Percentiles rank a stretch among this genome's conserved stretches.
These are phyloP conservation scores for Athelia sp. DNA, from an alignment of 1,284 basidiomycete genomes.

Conservation along the genomic window DNA sequence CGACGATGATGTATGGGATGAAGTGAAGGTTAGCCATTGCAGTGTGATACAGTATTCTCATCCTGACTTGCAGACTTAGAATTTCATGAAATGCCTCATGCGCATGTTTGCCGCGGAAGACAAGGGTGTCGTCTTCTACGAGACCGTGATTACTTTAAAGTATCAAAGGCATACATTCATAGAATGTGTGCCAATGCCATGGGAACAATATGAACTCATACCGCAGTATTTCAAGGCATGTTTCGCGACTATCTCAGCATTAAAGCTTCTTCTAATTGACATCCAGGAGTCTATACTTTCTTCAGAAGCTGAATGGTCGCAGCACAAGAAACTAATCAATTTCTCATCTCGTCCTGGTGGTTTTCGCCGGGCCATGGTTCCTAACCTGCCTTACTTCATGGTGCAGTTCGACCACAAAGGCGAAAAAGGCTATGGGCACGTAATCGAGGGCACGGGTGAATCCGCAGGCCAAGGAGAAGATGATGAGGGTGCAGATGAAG, in stretches of 20 bases:
- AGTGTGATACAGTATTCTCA: background rate
- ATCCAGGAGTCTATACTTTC: constrained; percentile 83
- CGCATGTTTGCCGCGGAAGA: constrained; percentile 88
- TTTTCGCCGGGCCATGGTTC: constrained; percentile 89
- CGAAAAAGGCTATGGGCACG: constrained; percentile 95
- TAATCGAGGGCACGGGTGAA: constrained; percentile 85
- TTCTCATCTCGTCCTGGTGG: constrained; percentile 86
- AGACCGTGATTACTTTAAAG: constrained; percentile 84
- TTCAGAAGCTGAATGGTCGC: constrained; percentile 95
- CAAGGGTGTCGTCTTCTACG: constrained; percentile 90
- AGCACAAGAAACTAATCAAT: constrained; percentile 95
- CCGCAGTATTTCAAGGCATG: constrained; percentile 90
- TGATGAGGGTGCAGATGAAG: constrained; percentile 68
- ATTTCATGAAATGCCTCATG: constrained; percentile 99
- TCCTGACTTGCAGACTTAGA: constrained; percentile 44
- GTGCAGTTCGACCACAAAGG: constrained; percentile 97
- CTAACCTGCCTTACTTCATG: constrained; percentile 98
- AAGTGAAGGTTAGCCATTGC: constrained; percentile 65
- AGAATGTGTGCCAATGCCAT: constrained; percentile 88
- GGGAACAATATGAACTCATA: constrained; percentile 77
- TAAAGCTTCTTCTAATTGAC: background rate
- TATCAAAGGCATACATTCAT: constrained; percentile 90
- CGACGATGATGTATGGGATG: constrained; percentile 98
- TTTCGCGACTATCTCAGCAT: constrained; percentile 5
- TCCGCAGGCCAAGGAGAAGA: constrained; percentile 60